These are phyloP conservation scores for Colletotrichum filicis DNA, from an alignment of 2,329 filamentous ascomycete genomes.

Conservation along the genomic window DNA sequence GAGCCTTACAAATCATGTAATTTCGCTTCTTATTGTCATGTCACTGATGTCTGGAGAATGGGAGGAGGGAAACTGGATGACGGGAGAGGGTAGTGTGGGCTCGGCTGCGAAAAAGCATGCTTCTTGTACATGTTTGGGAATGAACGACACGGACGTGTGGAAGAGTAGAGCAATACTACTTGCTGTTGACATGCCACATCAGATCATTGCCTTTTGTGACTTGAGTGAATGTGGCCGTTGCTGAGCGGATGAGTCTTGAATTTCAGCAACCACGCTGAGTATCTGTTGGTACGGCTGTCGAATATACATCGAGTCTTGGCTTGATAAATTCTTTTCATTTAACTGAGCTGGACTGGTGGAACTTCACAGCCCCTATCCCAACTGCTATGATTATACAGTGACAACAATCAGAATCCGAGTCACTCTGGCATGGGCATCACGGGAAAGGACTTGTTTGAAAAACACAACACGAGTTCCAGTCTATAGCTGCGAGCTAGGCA, in stretches of 20 bases:
- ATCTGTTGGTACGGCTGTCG: too few species aligned
- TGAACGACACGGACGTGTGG: background rate
- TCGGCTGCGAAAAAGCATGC: conserved; percentile 11
- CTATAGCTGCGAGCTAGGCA: too few species aligned
- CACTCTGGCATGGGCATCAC: too few species aligned
- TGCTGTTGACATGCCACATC: conserved; percentile 18
- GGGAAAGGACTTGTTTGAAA: too few species aligned
- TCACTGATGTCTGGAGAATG: conserved; percentile 24
- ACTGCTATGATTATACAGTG: too few species aligned
- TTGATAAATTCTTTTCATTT: too few species aligned
- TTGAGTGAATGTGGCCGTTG: background rate
- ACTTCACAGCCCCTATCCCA: too few species aligned
- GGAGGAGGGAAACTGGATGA: conserved; percentile 13
- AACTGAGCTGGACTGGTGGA: too few species aligned
- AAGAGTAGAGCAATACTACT: conserved; percentile 17
- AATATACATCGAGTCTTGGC: background rate
- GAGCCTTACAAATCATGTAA: conserved; percentile 14
- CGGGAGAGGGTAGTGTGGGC: background rate
- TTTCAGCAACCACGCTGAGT: too few species aligned
- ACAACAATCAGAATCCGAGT: too few species aligned
- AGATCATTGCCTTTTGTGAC: background rate
- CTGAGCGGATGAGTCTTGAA: too few species aligned
- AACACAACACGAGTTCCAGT: too few species aligned
- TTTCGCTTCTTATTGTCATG: conserved; percentile 25
- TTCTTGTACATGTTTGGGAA: conserved; percentile 30